Base-by-base conservation (phyloP, 345 rosid species). In the Eucalyptus curtisii region DNA sequence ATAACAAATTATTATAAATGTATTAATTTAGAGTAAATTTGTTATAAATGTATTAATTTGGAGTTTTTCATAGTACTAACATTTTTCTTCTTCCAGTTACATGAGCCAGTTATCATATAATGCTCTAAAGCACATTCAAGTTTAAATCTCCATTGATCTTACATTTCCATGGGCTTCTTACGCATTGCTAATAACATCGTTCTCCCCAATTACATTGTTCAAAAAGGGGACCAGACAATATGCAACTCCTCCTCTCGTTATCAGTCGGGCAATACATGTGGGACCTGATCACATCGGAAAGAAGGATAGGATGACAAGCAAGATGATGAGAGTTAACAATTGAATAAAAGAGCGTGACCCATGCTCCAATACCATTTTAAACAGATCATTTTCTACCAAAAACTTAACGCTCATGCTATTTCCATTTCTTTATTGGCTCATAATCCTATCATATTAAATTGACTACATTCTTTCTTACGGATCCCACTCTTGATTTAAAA, bases 1-100 rank as follows among this genome's bases (percentile, higher is more conserved):
- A 52, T 52, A 10, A 52, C 20, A 20, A 44, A 20, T 20, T 52
- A 52, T 20, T 4, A 52, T 0, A 52, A 19, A 52, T 52, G 7
- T 50, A 52, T 52, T 1, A 7, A 52, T 52, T 52, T 17, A 52
- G 19, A 52, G 0, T 52, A 19, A 52, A 3, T 52, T 52, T 52
- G 0, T 52, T 22, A 19, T 52, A 52, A 52, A 52, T 52, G 0
- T 20, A 19, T 0, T 19, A 52, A 52, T 52, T 19, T 0, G 1
- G 10, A 19, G 5, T 52, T 52, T 19, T 52, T 52, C 1, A 9
- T 7, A 19, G 8, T 52, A 52, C 7, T 8, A 52, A 52, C 10
- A 0, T 52, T 8, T 52, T 19, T 55, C 13, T 55, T 55, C 12
- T 55, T 10, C 3, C 61, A 4, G 1, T 55, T 55, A 55, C 30